Evolutionary conservation across 1,284 basidiomycete genomes (phyloP), one percentile per base, ranked within the genome.

Genomic region (Moesziomyces globuligerus): DNA sequence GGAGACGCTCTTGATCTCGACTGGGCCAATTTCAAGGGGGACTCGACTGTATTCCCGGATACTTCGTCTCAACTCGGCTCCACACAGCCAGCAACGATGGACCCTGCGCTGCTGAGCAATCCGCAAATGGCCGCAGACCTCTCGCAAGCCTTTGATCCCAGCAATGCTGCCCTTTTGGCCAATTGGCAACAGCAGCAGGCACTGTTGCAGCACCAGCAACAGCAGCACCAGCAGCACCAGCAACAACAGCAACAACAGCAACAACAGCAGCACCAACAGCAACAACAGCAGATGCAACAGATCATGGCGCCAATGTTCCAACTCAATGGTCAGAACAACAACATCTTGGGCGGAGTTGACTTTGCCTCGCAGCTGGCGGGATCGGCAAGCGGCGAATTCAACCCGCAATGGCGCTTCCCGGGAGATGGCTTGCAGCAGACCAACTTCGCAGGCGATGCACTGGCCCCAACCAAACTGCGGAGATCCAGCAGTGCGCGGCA

Each of bases 341-440:
- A 38, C 37, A 17, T 41, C 0, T 43, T 68, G 49, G 46, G 48
- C 9, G 18, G 28, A 28, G 24, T 39, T 10, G 57, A 61, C 23
- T 56, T 57, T 26, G 44, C 55, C 18, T 28, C 52, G 8, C 53
- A 59, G 48, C 24, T 61, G 18, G n/a, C 41, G 9, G 54, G 37
- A 4, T 20, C 65, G 15, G 57, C 37, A 10, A 4, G 57, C 9
- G 50, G 34, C 18, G 67, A 64, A 36, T 70, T 60, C 60, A 70
- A 70, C 29, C 28, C 67, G 11, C 51, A 48, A 21, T 70, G 67
- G 67, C 56, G 60, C 42, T 70, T 70, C 48, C 67, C 67, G 1
- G 51, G 52, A 17, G 56, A 51, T 29, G 40, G 32, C 3, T 7
- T 40, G 20, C 55, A 54, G 21, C 21, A 34, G 7, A 25, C 50